A percentile compares a stretch with the other conserved stretches of the same genome.
Evolutionary conservation across 1,139 yeast genomes (phyloP).

Genomic region (Yamadazyma sp.): DNA sequence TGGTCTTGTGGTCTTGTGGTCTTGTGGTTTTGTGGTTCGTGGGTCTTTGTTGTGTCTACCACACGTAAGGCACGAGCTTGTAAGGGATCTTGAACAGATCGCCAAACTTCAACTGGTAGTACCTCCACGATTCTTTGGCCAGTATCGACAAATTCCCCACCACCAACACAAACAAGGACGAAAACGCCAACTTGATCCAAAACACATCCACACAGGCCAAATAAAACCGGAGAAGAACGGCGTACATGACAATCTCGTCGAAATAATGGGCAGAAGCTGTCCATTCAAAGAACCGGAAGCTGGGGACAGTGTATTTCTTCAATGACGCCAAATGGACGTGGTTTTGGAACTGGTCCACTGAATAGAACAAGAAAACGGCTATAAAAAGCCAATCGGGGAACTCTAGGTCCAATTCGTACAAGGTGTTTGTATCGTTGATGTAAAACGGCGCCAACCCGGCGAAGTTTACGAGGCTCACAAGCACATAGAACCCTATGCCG

Average conservation of each 20-base stretch:
- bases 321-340: constrained; percentile 63
- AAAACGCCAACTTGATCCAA: constrained; percentile 19
- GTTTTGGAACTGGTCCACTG: constrained; percentile 55
- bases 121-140: constrained; percentile 57
- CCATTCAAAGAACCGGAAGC: constrained; percentile 46
- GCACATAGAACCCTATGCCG: constrained; percentile 66
- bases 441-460: constrained; percentile 19
- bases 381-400: constrained; percentile 19
- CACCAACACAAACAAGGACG: constrained; percentile 54
- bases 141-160: constrained; percentile 58
- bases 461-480: constrained; percentile 24
- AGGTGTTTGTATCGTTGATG: neutral
- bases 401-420: constrained; percentile 9
- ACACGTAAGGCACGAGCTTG: constrained; percentile 15
- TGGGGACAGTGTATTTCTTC: constrained; percentile 68
- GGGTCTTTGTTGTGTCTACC: too few relatives aligned
- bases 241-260: constrained; percentile 69
- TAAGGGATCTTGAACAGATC: constrained; percentile 20
- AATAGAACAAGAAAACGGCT: constrained; percentile 39
- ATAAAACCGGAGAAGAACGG: constrained; percentile 28
- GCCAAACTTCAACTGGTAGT: constrained; percentile 39
- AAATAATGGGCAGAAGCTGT: constrained; percentile 80
- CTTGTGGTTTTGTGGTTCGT: neutral
- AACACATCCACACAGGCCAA: constrained; percentile 12
- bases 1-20: neutral